A percentile compares a stretch with the other conserved stretches of the same genome.
These are phyloP conservation scores for Nemania abortiva DNA, from an alignment of 2,329 filamentous ascomycete genomes.

Conservation along the genomic window DNA sequence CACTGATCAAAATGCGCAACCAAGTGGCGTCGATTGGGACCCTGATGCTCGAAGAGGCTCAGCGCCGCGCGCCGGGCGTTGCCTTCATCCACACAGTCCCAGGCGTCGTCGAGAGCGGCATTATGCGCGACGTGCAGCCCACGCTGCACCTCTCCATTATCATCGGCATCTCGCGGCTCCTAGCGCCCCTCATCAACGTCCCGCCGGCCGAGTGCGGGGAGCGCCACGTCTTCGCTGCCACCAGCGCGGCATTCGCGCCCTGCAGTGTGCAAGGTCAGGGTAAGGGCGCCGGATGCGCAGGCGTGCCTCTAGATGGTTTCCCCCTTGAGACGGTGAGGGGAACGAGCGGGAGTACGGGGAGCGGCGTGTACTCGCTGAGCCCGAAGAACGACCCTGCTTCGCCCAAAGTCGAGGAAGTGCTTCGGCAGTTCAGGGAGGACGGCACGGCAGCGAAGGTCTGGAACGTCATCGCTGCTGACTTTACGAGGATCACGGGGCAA, in stretches of 20 bases:
- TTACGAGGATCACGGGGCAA: constrained; percentile 19
- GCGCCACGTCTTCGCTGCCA: constrained; percentile 52
- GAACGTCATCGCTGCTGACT: constrained; percentile 37
- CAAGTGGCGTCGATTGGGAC: constrained; percentile 37
- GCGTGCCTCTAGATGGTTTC: constrained; percentile 5
- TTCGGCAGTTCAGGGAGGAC: constrained; percentile 49
- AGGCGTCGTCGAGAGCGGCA: constrained; percentile 41
- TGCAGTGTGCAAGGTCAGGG: constrained; percentile 30
- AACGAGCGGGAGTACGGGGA: constrained; percentile 12
- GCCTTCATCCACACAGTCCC: constrained; percentile 39
- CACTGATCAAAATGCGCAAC: constrained; percentile 29
- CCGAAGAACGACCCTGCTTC: constrained; percentile 17
- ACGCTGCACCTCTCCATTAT: constrained; percentile 19
- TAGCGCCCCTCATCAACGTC: constrained; percentile 29
- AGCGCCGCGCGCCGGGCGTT: constrained; percentile 38
- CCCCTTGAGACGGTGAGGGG: constrained; percentile 5
- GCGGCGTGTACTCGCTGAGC: constrained; percentile 28
- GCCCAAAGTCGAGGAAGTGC: constrained; percentile 44
- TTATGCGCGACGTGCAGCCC: constrained; percentile 32
- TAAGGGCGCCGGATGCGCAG: not conserved
- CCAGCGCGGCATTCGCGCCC: constrained; percentile 51
- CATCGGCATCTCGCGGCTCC: constrained; percentile 19
- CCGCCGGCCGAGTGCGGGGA: constrained; percentile 51
- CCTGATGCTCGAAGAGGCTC: constrained; percentile 31
- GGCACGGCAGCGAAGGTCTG: constrained; percentile 51